Percentiles rank a stretch among this genome's conserved stretches.
Conservation (phyloP, 306 rosid genomes). For the Oemleria cerasiformis region DNA sequence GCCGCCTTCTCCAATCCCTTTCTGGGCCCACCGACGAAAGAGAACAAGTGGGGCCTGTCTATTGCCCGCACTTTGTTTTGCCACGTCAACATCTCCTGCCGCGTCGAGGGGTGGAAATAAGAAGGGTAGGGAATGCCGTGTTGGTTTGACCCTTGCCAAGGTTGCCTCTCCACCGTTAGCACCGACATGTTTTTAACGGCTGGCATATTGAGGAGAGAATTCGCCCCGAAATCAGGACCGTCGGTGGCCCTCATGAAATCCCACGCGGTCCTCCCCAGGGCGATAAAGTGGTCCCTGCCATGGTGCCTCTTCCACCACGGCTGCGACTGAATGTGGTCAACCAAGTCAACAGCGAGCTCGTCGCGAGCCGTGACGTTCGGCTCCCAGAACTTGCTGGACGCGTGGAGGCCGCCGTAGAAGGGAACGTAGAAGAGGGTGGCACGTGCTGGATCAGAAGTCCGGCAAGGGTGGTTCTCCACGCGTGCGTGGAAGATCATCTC, state of each 20-base stretch:
- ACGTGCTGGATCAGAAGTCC: slow-evolving; percentile 52
- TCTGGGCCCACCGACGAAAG: slow-evolving; percentile 15
- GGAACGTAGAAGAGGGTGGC: slow-evolving; percentile 74
- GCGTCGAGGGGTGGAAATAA: slow-evolving; percentile 60
- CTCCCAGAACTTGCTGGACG: slow-evolving; percentile 63
- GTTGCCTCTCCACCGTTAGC: slow-evolving; percentile 73
- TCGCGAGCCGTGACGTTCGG: slow-evolving; percentile 51
- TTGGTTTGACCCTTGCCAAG: slow-evolving; percentile 66
- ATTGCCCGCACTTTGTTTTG: slow-evolving; percentile 22
- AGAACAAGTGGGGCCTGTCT: neutral
- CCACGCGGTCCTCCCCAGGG: slow-evolving; percentile 82
- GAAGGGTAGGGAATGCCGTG: slow-evolving; percentile 81
- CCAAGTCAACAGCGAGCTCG: slow-evolving; percentile 40
- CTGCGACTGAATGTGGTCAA: slow-evolving; percentile 30
- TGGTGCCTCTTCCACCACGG: slow-evolving; percentile 32
- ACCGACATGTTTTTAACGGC: slow-evolving; percentile 84
- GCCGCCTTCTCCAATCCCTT: slow-evolving; percentile 11
- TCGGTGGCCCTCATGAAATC: slow-evolving; percentile 59
- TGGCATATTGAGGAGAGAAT: slow-evolving; percentile 52
- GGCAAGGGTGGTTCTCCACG: slow-evolving; percentile 71
- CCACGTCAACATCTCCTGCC: slow-evolving; percentile 40
- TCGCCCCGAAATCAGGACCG: slow-evolving; percentile 68
- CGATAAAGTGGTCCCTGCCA: slow-evolving; percentile 68
- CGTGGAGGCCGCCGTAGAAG: slow-evolving; percentile 81
- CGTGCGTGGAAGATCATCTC: slow-evolving; percentile 87